These are phyloP conservation scores for Xylaria nigripes DNA, from an alignment of 495 filamentous ascomycete genomes.

Conservation along the genomic window DNA sequence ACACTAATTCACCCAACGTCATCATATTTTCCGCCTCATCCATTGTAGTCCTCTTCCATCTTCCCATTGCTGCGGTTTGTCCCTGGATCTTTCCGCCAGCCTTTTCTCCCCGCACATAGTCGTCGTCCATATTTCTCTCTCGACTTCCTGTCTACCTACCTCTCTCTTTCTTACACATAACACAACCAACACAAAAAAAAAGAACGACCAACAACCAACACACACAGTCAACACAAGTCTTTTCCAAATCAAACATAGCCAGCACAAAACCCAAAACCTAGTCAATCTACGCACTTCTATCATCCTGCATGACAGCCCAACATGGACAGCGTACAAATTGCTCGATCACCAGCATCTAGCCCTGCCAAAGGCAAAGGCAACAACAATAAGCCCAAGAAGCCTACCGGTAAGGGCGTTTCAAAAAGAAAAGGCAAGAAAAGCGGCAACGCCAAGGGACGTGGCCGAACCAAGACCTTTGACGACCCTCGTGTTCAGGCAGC, in stretches of 20 bases:
- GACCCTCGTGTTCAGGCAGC: slow-evolving; percentile 34
- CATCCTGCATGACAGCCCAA: slow-evolving; percentile 8
- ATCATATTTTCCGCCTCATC: not conserved
- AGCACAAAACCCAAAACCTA: not conserved
- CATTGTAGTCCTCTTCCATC: not conserved
- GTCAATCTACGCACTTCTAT: not conserved
- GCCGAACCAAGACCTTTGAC: slow-evolving; percentile 37
- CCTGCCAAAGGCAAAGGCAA: slow-evolving; percentile 25
- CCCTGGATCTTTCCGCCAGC: not conserved
- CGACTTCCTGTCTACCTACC: not conserved
- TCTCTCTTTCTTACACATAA: not conserved
- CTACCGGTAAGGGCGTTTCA: slow-evolving; percentile 16
- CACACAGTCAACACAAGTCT: not conserved
- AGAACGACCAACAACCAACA: not conserved
- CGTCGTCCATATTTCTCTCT: not conserved
- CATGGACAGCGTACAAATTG: slow-evolving; percentile 25
- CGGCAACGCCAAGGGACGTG: slow-evolving; percentile 29
- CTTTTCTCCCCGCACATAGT: not conserved
- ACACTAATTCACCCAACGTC: not conserved
- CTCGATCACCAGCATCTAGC: slow-evolving; percentile 25
- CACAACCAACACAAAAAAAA: not conserved
- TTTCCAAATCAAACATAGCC: not conserved
- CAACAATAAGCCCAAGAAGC: slow-evolving; percentile 13
- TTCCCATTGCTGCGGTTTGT: not conserved
- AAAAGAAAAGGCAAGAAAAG: slow-evolving; percentile 26